Evolutionary conservation across 2,329 filamentous ascomycete species (phyloP).

Genomic region (Aureobasidium sp.): DNA sequence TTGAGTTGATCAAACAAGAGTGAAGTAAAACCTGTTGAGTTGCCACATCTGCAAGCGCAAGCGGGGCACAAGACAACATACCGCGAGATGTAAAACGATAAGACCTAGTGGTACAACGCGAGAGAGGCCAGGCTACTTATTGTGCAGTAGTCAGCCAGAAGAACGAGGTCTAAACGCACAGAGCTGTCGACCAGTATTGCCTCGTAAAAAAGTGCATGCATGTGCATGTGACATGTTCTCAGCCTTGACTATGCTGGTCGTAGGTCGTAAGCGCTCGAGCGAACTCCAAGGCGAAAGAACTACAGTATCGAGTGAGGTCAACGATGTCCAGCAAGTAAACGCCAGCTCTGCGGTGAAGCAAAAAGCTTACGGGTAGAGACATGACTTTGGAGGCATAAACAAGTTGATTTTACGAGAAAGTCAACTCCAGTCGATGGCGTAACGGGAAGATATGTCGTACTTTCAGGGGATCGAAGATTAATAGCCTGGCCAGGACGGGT

Average conservation of each 20-base stretch:
- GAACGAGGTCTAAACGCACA: neutral
- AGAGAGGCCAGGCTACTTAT: neutral
- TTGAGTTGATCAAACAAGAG: constrained; percentile 18
- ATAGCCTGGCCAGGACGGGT: constrained; percentile 6
- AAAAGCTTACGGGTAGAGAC: neutral
- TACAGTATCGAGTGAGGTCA: neutral
- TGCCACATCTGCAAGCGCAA: constrained; percentile 7
- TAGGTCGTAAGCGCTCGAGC: neutral
- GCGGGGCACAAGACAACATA: constrained; percentile 16
- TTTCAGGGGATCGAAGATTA: neutral
- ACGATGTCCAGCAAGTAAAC: neutral
- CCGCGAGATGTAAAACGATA: neutral
- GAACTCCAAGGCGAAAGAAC: neutral
- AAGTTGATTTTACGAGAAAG: neutral
- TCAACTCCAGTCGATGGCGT: constrained; percentile 9
- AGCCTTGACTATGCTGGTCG: neutral
- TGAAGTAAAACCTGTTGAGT: constrained; percentile 12
- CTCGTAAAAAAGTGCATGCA: constrained; percentile 18
- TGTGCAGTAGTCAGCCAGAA: constrained; percentile 14
- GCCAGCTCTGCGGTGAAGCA: constrained; percentile 1
- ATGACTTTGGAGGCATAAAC: neutral
- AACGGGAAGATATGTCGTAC: constrained; percentile 4
- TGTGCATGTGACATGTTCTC: constrained; percentile 16
- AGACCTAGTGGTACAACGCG: neutral
- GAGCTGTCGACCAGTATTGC: constrained; percentile 11